Evolutionary conservation across 192 early-diverging fungal genomes (phyloP).

Genomic region (Endogone sp.): DNA sequence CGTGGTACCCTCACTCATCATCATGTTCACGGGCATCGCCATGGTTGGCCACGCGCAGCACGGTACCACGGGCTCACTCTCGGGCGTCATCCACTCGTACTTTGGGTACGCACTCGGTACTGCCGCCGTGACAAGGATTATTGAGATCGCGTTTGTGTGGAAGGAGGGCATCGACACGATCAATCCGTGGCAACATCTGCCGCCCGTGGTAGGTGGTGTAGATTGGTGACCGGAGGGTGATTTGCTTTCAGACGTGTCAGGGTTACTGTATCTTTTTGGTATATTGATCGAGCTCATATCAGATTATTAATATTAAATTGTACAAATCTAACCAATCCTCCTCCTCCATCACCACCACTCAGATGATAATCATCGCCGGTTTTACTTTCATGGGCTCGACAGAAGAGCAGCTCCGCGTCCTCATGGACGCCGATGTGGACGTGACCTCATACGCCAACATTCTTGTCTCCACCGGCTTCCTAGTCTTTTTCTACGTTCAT

Average conservation of each 20-base stretch:
- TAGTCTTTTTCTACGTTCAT: slow-evolving; percentile 51
- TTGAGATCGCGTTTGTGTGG: slow-evolving; percentile 52
- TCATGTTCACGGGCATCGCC: slow-evolving; percentile 57
- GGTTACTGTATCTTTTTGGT: too few relatives aligned
- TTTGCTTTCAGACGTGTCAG: too few relatives aligned
- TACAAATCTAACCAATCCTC: slow-evolving; percentile 35
- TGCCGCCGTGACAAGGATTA: slow-evolving; percentile 48
- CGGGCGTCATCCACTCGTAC: slow-evolving; percentile 56
- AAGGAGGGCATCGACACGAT: slow-evolving; percentile 23
- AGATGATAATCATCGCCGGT: slow-evolving; percentile 53
- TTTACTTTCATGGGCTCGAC: slow-evolving; percentile 63
- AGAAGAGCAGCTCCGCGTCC: slow-evolving; percentile 44
- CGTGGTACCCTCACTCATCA: slow-evolving; percentile 57
- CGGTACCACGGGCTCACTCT: slow-evolving; percentile 31
- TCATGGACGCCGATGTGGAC: slow-evolving; percentile 45
- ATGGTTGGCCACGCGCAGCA: slow-evolving; percentile 60
- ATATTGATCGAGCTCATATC: too few relatives aligned
- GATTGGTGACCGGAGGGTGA: too few relatives aligned
- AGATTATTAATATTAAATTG: slow-evolving; percentile 14
- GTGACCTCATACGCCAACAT: slow-evolving; percentile 53
- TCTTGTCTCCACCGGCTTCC: slow-evolving; percentile 54
- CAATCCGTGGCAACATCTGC: slow-evolving; percentile 33
- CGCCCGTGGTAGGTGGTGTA: slow-evolving; percentile 26
- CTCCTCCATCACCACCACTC: slow-evolving; percentile 37
- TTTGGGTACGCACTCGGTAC: slow-evolving; percentile 61